Evolutionary conservation across 78 protist species (phyloP).

Genomic region (Creolimax fragrantissima): DNA sequence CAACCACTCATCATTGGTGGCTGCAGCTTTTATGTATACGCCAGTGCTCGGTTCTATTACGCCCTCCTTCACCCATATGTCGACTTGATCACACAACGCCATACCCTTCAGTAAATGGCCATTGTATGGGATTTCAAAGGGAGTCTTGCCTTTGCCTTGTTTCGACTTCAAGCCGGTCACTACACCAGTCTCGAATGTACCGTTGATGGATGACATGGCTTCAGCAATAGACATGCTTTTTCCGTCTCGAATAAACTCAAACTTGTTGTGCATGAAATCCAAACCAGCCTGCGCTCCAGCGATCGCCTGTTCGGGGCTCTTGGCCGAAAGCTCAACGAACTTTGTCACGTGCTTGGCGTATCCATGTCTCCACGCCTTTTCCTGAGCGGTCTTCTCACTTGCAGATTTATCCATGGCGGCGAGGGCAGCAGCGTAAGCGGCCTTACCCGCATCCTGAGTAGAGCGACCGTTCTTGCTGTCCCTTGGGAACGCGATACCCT

Average conservation of each 20-base stretch:
- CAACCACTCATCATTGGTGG: slow-evolving; percentile 24
- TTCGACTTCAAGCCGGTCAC: neutral
- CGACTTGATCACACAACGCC: slow-evolving; percentile 22
- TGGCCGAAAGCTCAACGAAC: neutral
- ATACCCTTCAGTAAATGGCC: neutral
- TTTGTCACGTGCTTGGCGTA: neutral
- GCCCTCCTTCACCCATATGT: slow-evolving; percentile 52
- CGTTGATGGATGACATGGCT: neutral
- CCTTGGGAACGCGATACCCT: neutral
- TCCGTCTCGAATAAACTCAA: slow-evolving; percentile 8
- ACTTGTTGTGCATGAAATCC: neutral
- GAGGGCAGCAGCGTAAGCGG: neutral
- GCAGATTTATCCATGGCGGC: neutral
- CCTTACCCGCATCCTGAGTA: neutral
- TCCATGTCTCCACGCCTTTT: neutral
- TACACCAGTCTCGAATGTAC: neutral
- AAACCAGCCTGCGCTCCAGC: neutral
- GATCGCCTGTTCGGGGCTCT: neutral
- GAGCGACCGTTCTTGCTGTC: neutral
- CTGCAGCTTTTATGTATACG: neutral
- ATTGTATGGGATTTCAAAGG: slow-evolving; percentile 2
- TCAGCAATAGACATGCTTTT: neutral
- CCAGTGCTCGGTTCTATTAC: slow-evolving; percentile 43
- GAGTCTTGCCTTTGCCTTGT: neutral
- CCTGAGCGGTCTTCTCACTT: neutral